Evolutionary conservation across 2,329 filamentous ascomycete genomes (phyloP).

Genomic region (Stylonectria norvegica): DNA sequence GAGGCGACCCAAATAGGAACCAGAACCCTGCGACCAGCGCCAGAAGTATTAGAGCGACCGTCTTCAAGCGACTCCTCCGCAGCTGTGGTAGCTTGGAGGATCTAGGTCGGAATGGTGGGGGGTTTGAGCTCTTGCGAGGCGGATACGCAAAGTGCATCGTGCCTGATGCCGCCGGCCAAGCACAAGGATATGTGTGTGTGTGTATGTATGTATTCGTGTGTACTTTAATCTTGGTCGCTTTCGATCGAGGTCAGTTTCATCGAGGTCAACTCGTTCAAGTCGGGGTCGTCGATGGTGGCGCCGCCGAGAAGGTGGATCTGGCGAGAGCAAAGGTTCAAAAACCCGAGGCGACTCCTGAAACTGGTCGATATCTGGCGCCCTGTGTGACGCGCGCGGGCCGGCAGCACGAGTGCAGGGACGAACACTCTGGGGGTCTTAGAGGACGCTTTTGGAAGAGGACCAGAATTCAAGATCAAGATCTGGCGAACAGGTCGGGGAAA

Average conservation of each 20-base stretch:
- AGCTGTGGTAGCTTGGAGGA: conserved; percentile 51
- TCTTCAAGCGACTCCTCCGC: conserved; percentile 59
- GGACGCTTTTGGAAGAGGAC: too few species aligned
- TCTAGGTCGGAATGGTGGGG: conserved; percentile 65
- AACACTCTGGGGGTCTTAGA: too few species aligned
- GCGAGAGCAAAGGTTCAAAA: conserved; percentile 11
- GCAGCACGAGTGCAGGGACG: too few species aligned
- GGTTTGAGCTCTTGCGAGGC: conserved; percentile 76
- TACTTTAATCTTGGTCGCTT: conserved; percentile 9
- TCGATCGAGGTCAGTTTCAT: too few species aligned
- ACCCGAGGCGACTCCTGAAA: not conserved
- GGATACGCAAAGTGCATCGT: conserved; percentile 89
- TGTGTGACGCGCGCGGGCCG: too few species aligned
- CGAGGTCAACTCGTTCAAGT: not conserved
- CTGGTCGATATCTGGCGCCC: not conserved
- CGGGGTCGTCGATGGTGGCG: conserved; percentile 6
- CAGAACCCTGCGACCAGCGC: conserved; percentile 58
- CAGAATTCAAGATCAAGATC: too few species aligned
- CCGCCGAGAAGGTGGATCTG: conserved; percentile 6
- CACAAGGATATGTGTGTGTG: too few species aligned
- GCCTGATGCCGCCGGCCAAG: conserved; percentile 9
- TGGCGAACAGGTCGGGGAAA: conserved; percentile 10
- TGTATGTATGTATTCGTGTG: too few species aligned
- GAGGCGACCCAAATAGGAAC: conserved; percentile 46
- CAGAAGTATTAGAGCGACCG: conserved; percentile 53